A percentile compares a stretch with the other conserved stretches of the same genome.
These are phyloP conservation scores for Viridothelium virens DNA, from an alignment of 495 filamentous ascomycete species.

Conservation along the genomic window DNA sequence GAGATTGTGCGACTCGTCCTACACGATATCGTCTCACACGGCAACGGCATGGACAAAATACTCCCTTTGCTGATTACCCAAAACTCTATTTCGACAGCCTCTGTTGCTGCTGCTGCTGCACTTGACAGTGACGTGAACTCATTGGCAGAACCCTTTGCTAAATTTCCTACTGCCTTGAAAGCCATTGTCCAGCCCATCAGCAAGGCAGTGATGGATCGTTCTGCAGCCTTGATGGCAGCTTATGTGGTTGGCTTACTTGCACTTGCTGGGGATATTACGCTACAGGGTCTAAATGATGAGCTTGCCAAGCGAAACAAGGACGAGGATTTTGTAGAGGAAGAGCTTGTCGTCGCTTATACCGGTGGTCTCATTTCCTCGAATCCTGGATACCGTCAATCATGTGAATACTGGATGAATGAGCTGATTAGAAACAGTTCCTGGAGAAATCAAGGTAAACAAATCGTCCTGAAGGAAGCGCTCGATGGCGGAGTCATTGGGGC, in stretches of 20 bases:
- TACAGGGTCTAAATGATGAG: constrained; percentile 22
- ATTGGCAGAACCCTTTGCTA: neutral
- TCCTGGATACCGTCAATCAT: constrained; percentile 61
- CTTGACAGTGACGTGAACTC: neutral
- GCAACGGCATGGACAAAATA: neutral
- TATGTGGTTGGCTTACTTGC: constrained; percentile 60
- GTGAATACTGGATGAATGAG: constrained; percentile 58
- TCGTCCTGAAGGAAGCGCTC: constrained; percentile 60
- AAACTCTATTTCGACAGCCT: neutral
- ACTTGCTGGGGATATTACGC: constrained; percentile 54
- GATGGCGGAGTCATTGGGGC: constrained; percentile 73
- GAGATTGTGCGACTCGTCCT: constrained; percentile 46
- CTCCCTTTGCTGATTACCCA: neutral
- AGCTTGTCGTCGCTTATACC: constrained; percentile 69
- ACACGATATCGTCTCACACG: neutral
- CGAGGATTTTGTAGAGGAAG: constrained; percentile 39
- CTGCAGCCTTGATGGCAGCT: constrained; percentile 64
- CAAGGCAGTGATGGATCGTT: constrained; percentile 56
- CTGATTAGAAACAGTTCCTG: constrained; percentile 53
- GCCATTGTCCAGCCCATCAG: neutral
- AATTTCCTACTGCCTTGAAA: neutral
- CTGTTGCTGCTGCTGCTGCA: neutral
- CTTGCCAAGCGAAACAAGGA: neutral
- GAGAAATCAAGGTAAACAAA: constrained; percentile 47
- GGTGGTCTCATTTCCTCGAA: constrained; percentile 73